Conservation (phyloP, 2,329 filamentous ascomycete species). For the Hortaea sp. region DNA sequence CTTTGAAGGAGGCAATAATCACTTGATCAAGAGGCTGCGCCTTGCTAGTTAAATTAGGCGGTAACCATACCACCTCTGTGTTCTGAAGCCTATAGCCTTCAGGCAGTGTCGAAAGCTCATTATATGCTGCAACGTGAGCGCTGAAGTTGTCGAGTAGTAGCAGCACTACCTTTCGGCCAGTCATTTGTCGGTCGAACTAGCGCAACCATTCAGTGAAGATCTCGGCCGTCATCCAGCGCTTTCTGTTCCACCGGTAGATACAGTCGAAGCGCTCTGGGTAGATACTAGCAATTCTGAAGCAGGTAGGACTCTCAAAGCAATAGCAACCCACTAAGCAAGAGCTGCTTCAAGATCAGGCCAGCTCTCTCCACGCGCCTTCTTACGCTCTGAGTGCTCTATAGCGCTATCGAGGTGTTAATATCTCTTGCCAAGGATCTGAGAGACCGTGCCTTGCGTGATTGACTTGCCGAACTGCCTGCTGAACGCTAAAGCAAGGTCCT, state of each 20-base stretch:
- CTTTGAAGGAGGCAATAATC: neutral
- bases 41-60: neutral
- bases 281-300: neutral
- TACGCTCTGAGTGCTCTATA: neutral
- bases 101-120: neutral
- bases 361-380: neutral
- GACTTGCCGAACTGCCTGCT: neutral
- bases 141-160: too few relatives aligned
- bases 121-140: neutral
- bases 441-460: neutral
- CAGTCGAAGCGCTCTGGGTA: neutral
- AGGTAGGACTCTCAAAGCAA: neutral
- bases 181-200: neutral
- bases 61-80: neutral
- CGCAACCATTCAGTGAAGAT: neutral
- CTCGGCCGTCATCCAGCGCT: neutral
- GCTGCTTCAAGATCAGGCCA: neutral
- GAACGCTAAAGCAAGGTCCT: neutral
- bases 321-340: neutral
- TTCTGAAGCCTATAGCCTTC: neutral
- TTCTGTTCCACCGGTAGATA: neutral
- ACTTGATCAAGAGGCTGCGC: neutral
- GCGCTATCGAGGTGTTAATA: neutral
- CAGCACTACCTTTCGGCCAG: neutral
- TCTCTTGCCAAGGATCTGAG: neutral